Evolutionary conservation across 2,329 filamentous ascomycete species (phyloP).

Genomic region (Teratosphaeria destructans): DNA sequence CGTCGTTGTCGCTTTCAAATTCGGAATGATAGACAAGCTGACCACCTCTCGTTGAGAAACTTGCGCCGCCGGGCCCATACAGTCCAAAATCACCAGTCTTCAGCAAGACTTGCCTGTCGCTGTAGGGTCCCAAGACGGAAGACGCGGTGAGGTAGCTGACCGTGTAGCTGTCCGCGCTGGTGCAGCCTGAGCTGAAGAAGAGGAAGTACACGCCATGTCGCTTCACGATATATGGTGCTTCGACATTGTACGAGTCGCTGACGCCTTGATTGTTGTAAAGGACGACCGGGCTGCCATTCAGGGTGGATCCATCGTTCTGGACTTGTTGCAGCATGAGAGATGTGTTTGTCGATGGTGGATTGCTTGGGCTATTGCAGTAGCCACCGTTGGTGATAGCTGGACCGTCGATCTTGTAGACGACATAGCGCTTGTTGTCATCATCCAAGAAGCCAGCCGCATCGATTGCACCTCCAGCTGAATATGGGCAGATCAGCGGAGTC

Average conservation of each 20-base stretch:
- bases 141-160: slow-evolving; percentile 13
- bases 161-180: slow-evolving; percentile 12
- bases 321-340: slow-evolving; percentile 50
- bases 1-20: slow-evolving; percentile 1
- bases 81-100: slow-evolving; percentile 10
- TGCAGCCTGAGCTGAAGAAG: slow-evolving; percentile 18
- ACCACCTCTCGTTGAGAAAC: slow-evolving; percentile 6
- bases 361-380: slow-evolving; percentile 31
- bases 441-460: slow-evolving; percentile 53
- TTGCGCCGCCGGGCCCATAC: slow-evolving; percentile 14
- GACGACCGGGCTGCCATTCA: slow-evolving; percentile 6
- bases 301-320: slow-evolving; percentile 34
- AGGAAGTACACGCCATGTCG: slow-evolving; percentile 12
- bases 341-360: slow-evolving; percentile 30
- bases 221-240: slow-evolving; percentile 14
- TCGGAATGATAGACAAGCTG: slow-evolving; percentile 11
- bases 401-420: slow-evolving; percentile 58
- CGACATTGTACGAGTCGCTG: slow-evolving; percentile 11
- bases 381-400: slow-evolving; percentile 35
- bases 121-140: slow-evolving; percentile 10
- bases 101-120: slow-evolving; percentile 12
- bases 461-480: slow-evolving; percentile 37
- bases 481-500: slow-evolving; percentile 12
- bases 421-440: slow-evolving; percentile 43
- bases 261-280: slow-evolving; percentile 16